phyloP scores from a whole-genome alignment of 179 eudicot genomes.

The Carnegiea gigantea region DNA sequence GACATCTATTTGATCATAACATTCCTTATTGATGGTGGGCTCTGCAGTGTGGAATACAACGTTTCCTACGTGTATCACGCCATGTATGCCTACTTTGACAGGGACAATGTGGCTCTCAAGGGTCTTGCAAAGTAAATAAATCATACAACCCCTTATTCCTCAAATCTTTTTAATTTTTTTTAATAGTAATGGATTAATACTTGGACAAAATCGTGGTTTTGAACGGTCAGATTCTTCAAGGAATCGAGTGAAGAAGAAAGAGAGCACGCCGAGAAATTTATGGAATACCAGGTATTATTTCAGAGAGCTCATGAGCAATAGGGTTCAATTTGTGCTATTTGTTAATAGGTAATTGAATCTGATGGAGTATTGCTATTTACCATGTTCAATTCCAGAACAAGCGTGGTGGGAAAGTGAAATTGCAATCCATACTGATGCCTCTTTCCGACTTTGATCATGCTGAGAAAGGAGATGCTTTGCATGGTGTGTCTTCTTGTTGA shows the following conservation, averaged over 20 bases:
- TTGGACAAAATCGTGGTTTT: not conserved
- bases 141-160: not conserved
- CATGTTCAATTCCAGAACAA: slow-evolving; percentile 54
- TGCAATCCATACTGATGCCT: slow-evolving; percentile 80
- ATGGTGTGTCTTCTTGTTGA: slow-evolving; percentile 49
- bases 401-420: slow-evolving; percentile 91
- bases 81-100: slow-evolving; percentile 87
- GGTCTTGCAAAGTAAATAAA: slow-evolving; percentile 77
- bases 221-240: slow-evolving; percentile 64
- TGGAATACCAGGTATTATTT: slow-evolving; percentile 85
- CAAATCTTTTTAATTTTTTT: not conserved
- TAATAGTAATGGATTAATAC: no score
- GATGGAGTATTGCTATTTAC: not conserved
- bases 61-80: slow-evolving; percentile 95
- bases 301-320: not conserved
- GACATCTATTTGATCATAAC: not conserved
- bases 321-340: not conserved
- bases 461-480: slow-evolving; percentile 93
- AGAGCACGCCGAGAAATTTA: slow-evolving; percentile 86
- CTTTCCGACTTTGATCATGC: slow-evolving; percentile 81
- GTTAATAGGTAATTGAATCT: not conserved
- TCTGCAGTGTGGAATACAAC: slow-evolving; percentile 91
- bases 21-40: not conserved
- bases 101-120: slow-evolving; percentile 92
- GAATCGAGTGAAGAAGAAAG: slow-evolving; percentile 96